Percentiles rank a stretch among this genome's conserved stretches.
phyloP scores from a whole-genome alignment of 139 green algal species.

The Pleodorina starrii region DNA sequence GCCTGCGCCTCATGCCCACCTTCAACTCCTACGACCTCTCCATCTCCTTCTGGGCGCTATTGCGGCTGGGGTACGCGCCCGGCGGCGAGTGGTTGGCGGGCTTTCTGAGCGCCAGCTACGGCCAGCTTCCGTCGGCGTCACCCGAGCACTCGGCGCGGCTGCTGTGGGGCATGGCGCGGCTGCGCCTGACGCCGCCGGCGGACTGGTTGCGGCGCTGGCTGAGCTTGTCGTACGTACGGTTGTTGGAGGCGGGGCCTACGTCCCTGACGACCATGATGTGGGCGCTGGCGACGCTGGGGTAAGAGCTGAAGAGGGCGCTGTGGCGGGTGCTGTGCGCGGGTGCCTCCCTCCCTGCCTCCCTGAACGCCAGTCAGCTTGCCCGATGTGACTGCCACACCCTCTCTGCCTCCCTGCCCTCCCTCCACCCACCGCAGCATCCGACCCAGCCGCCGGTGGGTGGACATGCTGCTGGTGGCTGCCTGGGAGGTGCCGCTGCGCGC shows the following conservation, averaged over 20 bases:
- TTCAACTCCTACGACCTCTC: conserved; percentile 33
- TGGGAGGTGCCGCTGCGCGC: conserved; percentile 39
- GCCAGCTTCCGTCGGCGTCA: background rate
- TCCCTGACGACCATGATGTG: conserved; percentile 19
- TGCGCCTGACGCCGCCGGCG: conserved; percentile 11
- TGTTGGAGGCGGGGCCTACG: conserved; percentile 19
- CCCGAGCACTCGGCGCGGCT: conserved; percentile 38
- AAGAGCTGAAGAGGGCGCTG: too few species aligned
- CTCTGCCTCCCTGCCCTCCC: too few species aligned
- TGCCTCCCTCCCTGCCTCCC: too few species aligned
- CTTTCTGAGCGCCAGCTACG: conserved; percentile 14
- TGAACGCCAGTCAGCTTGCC: too few species aligned
- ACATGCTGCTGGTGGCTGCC: conserved; percentile 19
- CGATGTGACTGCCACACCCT: too few species aligned
- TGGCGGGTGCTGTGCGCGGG: too few species aligned
- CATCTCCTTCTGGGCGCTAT: background rate
- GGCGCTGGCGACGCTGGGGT: conserved; percentile 33
- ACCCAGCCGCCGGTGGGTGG: background rate
- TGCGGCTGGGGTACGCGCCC: conserved; percentile 16
- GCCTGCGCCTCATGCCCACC: conserved; percentile 8
- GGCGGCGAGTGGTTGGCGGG: background rate
- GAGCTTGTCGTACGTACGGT: background rate
- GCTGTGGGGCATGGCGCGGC: conserved; percentile 24
- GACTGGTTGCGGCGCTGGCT: conserved; percentile 42
- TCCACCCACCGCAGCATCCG: background rate